Conservation (phyloP, 176 grass and related monocot genomes). For the Aegilops tauschii region DNA sequence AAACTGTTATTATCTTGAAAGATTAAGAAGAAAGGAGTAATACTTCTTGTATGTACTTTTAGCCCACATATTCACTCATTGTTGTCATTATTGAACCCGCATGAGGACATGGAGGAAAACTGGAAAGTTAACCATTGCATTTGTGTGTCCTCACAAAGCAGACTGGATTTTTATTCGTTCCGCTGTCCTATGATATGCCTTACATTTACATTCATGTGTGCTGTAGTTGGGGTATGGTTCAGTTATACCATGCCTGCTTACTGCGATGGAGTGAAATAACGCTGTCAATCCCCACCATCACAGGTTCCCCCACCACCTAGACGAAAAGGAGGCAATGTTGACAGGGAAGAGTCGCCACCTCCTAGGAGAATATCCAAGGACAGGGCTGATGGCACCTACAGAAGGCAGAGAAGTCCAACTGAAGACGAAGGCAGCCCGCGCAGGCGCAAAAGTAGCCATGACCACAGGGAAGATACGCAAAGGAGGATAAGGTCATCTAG, state of each 20-base stretch:
- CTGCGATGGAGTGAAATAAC: neutral
- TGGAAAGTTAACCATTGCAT: neutral
- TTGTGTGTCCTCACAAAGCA: neutral
- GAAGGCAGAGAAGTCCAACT: conserved; percentile 34
- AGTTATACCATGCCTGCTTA: conserved; percentile 1
- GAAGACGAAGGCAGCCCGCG: conserved; percentile 1
- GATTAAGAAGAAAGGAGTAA: neutral
- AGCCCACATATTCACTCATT: neutral
- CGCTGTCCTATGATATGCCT: neutral
- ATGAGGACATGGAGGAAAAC: neutral
- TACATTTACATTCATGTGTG: neutral
- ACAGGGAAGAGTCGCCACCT: conserved; percentile 57
- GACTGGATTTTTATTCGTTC: neutral
- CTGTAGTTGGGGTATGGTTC: neutral
- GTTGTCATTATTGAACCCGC: neutral
- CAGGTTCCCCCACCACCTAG: conserved; percentile 71
- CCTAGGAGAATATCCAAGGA: conserved; percentile 39
- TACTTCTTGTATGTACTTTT: neutral
- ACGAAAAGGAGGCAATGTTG: conserved; percentile 18
- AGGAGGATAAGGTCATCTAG: conserved; percentile 34
- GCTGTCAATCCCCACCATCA: neutral
- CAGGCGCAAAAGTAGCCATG: conserved; percentile 28
- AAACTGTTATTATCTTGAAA: neutral
- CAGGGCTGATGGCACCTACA: conserved; percentile 19
- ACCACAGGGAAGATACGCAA: conserved; percentile 31